Percentiles rank a stretch among this genome's conserved stretches.
These are phyloP conservation scores for Prunus davidiana DNA, from an alignment of 306 rosid species.

Conservation along the genomic window DNA sequence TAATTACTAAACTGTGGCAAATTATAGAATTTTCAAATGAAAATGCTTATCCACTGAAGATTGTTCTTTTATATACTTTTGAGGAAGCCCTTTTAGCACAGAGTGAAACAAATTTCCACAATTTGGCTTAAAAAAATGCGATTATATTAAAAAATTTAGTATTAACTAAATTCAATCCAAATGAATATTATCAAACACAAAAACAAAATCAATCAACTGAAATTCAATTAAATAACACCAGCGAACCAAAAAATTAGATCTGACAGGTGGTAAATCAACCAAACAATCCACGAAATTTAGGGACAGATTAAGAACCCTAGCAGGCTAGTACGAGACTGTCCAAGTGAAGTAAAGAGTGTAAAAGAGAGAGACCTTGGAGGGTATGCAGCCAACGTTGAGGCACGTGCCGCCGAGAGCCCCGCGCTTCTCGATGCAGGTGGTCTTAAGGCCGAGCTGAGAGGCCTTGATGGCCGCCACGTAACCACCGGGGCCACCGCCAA, in stretches of 20 bases:
- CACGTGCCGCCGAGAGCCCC: conserved; percentile 98
- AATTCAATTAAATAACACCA: background rate
- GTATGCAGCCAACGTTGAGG: conserved; percentile 98
- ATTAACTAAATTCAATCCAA: background rate
- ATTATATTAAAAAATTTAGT: background rate
- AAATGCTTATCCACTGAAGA: background rate
- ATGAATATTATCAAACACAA: background rate
- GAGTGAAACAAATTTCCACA: background rate
- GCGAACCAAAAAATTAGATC: conserved; percentile 9
- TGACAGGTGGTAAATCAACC: background rate
- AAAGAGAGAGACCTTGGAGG: conserved; percentile 66
- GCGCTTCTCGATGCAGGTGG: conserved; percentile 98
- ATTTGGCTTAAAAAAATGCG: background rate
- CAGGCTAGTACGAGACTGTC: background rate
- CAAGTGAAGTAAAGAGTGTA: background rate
- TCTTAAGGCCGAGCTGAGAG: conserved; percentile 90
- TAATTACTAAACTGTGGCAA: background rate
- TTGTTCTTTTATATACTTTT: background rate
- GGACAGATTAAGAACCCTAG: background rate
- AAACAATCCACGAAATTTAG: background rate
- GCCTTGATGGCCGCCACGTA: conserved; percentile 99
- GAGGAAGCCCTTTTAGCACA: background rate
- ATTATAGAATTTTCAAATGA: too few species aligned
- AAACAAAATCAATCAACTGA: background rate
- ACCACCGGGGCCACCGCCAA: conserved; percentile 99